Conservation (phyloP, 345 rosid genomes). For the Camelina laxa region DNA sequence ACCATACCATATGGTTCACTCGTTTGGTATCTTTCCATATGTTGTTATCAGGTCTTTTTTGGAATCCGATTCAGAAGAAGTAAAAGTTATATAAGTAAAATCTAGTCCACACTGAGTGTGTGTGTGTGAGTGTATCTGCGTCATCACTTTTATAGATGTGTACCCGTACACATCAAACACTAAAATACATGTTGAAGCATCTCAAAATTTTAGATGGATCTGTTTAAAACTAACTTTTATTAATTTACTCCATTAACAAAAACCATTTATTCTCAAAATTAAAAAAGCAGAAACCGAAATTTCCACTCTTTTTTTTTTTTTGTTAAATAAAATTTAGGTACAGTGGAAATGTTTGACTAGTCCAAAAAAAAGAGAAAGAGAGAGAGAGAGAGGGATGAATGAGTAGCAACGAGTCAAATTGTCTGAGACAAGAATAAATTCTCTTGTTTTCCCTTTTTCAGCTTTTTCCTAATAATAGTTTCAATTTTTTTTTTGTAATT, state of each 20-base stretch:
- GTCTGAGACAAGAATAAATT: slow-evolving; percentile 41
- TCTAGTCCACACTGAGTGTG: background rate
- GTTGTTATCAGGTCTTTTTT: slow-evolving; percentile 8
- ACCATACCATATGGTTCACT: slow-evolving; percentile 3
- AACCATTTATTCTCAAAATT: too few species aligned
- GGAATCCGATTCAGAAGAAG: slow-evolving; percentile 26
- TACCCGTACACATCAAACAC: slow-evolving; percentile 14
- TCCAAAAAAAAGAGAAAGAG: background rate
- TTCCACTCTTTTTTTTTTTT: too few species aligned
- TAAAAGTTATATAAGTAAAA: too few species aligned
- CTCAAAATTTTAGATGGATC: background rate
- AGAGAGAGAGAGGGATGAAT: background rate
- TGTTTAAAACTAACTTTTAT: background rate
- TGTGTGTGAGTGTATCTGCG: background rate
- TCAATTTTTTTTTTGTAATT: background rate
- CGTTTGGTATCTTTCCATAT: slow-evolving; percentile 16
- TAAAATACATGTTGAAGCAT: background rate
- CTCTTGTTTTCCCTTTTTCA: slow-evolving; percentile 31
- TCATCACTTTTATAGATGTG: slow-evolving; percentile 1
- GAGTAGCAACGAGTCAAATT: slow-evolving; percentile 34
- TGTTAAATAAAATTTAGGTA: background rate
- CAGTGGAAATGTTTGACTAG: background rate
- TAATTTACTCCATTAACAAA: too few species aligned
- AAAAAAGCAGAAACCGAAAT: background rate
- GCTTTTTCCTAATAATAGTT: slow-evolving; percentile 8